Evolutionary conservation across 208 protist genomes (phyloP), one percentile per base, ranked within the genome.

Genomic region (Trypanosomatidae sp.): DNA sequence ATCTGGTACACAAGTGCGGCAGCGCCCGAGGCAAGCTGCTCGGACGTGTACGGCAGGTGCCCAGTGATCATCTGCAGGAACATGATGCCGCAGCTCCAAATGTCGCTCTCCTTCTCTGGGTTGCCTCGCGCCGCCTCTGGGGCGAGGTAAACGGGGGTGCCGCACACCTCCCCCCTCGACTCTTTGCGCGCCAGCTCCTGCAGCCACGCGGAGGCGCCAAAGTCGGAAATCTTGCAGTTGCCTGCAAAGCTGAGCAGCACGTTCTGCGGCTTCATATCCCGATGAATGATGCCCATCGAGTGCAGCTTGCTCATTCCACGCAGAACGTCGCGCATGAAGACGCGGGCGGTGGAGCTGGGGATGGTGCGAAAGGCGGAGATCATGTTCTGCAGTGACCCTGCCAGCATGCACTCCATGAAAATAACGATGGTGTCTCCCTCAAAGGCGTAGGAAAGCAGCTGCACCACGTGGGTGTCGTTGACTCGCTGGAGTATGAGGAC

Each of bases 201-300:
- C 64, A 94, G 67, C 69, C 82, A 90, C 56, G 90, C 89, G 7
- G 86, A 92, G 47, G 93, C 90, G 5, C 95, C 95, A 69, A 98
- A 98, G 78, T 98, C 95, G 7, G 89, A 92, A n/a, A 98, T 90
- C 62, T 98, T 98, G 76, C 92, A 96, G 52, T 76, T 84, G 12
- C 93, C 91, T 7, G 85, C 60, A 19, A 92, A 77, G 19, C 88
- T 91, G 41, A 97, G 73, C 58, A 98, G 85, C 58, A 97, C 90
- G 82, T 98, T 98, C 78, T 95, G 88, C 52, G 93, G 93, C 78
- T 98, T 98, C 46, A 98, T 87, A 73, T 98, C 95, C 47, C 93
- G 82, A 71, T 98, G 95, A 19, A 97, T 89, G 43, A 97, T 80
- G 25, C 86, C 87, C 68, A 87, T 86, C 0, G 84, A 85, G 73